Conservation (phyloP, 1,139 yeast genomes). For the Pichia sp. region DNA sequence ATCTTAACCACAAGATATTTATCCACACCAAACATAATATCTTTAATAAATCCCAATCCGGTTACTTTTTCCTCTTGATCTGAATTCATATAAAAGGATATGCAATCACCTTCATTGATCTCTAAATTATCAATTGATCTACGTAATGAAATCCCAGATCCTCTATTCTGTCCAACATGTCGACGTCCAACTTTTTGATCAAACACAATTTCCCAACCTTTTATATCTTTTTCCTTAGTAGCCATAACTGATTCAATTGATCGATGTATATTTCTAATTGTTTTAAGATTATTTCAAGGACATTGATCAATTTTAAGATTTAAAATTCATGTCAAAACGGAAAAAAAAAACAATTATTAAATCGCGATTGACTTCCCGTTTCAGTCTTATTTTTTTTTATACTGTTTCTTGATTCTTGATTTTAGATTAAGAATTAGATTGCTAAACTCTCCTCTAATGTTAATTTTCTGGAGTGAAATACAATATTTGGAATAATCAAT, state of each 20-base stretch:
- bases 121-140: slow-evolving; percentile 33
- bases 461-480: too few relatives aligned
- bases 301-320: too few relatives aligned
- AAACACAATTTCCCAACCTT: slow-evolving; percentile 24
- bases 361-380: too few relatives aligned
- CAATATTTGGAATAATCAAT: too few relatives aligned
- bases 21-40: slow-evolving; percentile 37
- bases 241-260: slow-evolving; percentile 18
- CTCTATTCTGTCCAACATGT: slow-evolving; percentile 11
- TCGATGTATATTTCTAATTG: too few relatives aligned
- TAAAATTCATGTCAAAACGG: too few relatives aligned
- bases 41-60: slow-evolving; percentile 36
- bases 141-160: slow-evolving; percentile 17
- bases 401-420: too few relatives aligned
- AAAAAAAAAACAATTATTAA: too few relatives aligned
- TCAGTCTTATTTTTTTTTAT: too few relatives aligned
- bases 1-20: slow-evolving; percentile 36
- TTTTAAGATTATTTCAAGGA: too few relatives aligned
- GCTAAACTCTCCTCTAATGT: too few relatives aligned
- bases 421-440: too few relatives aligned
- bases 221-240: slow-evolving; percentile 15
- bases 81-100: slow-evolving; percentile 24
- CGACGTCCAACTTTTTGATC: slow-evolving; percentile 7
- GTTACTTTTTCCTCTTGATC: neutral
- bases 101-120: slow-evolving; percentile 37